Base-by-base conservation (phyloP, 257 asterid species). In the Coffea canephora region DNA sequence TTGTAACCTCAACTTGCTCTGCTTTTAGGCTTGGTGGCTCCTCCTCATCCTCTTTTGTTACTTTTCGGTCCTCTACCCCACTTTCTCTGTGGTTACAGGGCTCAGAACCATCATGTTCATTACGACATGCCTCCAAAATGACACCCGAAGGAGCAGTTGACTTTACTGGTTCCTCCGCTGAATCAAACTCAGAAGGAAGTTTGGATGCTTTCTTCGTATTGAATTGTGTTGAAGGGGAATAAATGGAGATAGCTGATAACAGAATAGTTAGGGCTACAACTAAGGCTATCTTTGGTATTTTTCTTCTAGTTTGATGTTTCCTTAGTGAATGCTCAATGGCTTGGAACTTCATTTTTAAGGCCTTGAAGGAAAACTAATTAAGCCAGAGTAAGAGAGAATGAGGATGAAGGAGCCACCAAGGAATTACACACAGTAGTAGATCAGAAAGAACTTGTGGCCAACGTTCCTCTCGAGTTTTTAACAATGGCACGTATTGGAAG, bases 191-290 rank as follows among this genome's bases (percentile, higher is more conserved):
- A 14, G 71, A 43, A 45, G 79, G 61, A 16, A 6, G 31, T 62
- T 76, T 43, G 43, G 79, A 61, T 62, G 64, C 25, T 54, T 31
- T 62, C 43, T 16, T 55, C 4, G 62, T 55, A 55, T 25, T 76
- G 31, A 23, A 61, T 27, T 59, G 25, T 59, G 61, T 13, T 9
- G 71, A 62, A 62, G 79, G 79, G 64, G 79, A 62, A 76, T 76
- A 76, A n/a, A 76, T 27, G 25, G 79, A 76, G 52, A 62, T 31
- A 62, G 62, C 72, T 43, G 79, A 76, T n/a, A 76, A 62, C 46
- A 62, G n/a, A 76, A 62, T n/a, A 8, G 79, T 36, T 13, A 76
- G 36, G 46, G 54, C 79, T 45, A 76, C 18, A 14, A 76, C 72
- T n/a, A 34, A 62, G 11, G 69, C 72, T 43, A 76, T 76, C 71